Percentiles rank a stretch among this genome's conserved stretches.
Conservation (phyloP, 768 basidiomycete species). For the Lactifluus pinguis region DNA sequence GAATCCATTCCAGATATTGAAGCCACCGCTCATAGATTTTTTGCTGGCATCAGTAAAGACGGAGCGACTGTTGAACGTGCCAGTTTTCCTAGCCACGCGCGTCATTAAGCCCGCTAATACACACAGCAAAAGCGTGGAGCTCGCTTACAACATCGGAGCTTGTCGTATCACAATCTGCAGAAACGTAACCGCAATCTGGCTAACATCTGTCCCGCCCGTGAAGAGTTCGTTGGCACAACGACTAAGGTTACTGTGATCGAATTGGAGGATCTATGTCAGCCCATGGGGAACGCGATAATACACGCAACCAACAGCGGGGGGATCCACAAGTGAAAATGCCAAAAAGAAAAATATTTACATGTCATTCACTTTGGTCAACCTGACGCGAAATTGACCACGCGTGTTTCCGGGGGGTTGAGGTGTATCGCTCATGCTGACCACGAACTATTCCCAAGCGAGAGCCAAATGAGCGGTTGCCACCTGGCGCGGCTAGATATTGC, state of each 20-base stretch:
- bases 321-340: background rate
- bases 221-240: conserved; percentile 8
- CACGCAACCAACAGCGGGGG: background rate
- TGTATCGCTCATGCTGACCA: conserved; percentile 5
- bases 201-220: background rate
- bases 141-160: conserved; percentile 16
- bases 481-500: background rate
- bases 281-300: background rate
- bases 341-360: background rate
- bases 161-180: conserved; percentile 16
- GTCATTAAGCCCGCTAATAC: background rate
- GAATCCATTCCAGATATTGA: conserved; percentile 18
- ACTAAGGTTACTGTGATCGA: conserved; percentile 1
- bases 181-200: conserved; percentile 9
- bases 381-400: conserved; percentile 10
- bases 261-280: background rate
- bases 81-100: background rate
- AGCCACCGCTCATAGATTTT: conserved; percentile 11
- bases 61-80: conserved; percentile 14
- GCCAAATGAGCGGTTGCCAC: background rate
- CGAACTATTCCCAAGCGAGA: background rate
- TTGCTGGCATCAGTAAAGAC: conserved; percentile 11
- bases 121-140: background rate
- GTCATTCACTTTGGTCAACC: conserved; percentile 13
- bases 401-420: conserved; percentile 9